Base-by-base conservation (phyloP, 345 rosid species). In the Lagerstroemia speciosa region DNA sequence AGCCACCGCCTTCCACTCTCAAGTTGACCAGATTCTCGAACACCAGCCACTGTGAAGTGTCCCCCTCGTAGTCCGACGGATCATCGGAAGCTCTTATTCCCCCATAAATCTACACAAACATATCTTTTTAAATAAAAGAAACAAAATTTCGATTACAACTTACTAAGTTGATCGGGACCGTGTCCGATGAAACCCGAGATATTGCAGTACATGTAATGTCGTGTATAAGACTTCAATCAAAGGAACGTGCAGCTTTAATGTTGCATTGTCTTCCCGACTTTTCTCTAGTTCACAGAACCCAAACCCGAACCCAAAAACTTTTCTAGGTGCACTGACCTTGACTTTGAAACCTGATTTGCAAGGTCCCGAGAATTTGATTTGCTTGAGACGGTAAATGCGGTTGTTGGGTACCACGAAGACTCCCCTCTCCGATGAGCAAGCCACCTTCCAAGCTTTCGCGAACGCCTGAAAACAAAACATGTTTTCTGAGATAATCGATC, bases 1-100 rank as follows among this genome's bases (percentile, higher is more conserved):
- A 78, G 46, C 98, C 98, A 3, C 94, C 93, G 27, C 98, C 98
- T 73, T 78, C 86, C 17, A 93, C 88, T 65, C 79, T 71, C 29
- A 91, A 79, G 67, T 86, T 82, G 24, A 69, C 31, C 5, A 93
- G 83, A 63, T 76, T 78, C 2, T 85, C 62, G 37, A 93, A 91
- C 40, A 55, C 64, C 37, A 93, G 72, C 97, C 98, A 93, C 33
- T 74, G 81, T 0, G 48, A 69, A 22, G 78, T 76, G n/a, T 85
- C 87, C 0, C 48, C 53, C 33, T 73, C 9, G 73, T 87, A 93
- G 71, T 83, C 94, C 0, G 82, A 77, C 55, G 30, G 77, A 29
- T 73, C 11, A n/a, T 15, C 45, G 12, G 88, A 77, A 48, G 97
- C 98, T 69, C 78, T 75, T 11, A 93, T 74, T 37, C 74, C 88